Conservation (phyloP, 2,329 filamentous ascomycete species). For the Alternaria arbusti region DNA sequence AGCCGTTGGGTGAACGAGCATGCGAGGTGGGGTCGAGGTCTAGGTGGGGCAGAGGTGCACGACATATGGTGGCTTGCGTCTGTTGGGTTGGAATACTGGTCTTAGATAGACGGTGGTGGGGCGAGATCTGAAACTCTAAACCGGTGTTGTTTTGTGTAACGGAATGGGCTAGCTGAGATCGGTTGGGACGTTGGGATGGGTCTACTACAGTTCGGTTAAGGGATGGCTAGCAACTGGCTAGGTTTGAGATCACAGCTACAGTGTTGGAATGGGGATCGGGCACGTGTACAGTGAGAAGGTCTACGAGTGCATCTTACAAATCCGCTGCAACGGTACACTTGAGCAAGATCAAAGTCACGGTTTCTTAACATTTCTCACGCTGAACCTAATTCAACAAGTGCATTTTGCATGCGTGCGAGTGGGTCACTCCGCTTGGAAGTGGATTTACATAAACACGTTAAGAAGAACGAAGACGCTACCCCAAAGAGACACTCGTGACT, state of each 20-base stretch:
- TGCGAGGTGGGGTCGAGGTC: neutral
- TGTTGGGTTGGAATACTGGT: neutral
- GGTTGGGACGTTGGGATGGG: neutral
- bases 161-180: neutral
- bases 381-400: neutral
- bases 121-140: neutral
- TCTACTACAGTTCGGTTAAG: neutral
- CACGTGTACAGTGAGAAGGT: neutral
- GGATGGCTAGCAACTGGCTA: neutral
- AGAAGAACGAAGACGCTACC: constrained; percentile 6
- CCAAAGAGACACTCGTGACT: constrained; percentile 1
- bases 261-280: neutral
- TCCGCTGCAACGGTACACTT: neutral
- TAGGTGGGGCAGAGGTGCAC: neutral
- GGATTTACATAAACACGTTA: constrained; percentile 28
- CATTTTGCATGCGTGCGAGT: constrained; percentile 11
- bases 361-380: neutral
- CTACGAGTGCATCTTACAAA: neutral
- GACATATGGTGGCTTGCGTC: neutral
- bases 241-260: neutral
- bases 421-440: neutral
- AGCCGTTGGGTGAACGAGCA: neutral
- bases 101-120: neutral
- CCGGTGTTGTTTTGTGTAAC: neutral
- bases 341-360: neutral